Evolutionary conservation across 805 yeast species (phyloP), one percentile per base, ranked within the genome.

Genomic region (Zygotorulaspora florentina): DNA sequence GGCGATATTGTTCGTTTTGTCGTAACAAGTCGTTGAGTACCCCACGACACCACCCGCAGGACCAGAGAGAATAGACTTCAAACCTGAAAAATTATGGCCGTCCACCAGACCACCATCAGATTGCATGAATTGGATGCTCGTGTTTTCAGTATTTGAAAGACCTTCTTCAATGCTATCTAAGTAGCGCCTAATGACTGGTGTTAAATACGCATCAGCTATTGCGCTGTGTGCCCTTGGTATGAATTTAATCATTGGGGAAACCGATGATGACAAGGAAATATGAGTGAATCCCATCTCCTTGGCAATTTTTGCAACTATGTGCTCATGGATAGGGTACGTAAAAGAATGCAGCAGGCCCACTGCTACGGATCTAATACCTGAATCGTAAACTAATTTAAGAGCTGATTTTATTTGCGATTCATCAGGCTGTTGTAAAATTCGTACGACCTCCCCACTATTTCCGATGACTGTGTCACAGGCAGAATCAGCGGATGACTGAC

Each of bases 1-100:
- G 0, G 95, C 89, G 20, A 75, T 72, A 10, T 68, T 66, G 46
- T 75, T 75, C 13, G 66, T 56, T 1, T 70, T 66, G 47, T 79
- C 73, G 59, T 74, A 87, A 50, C 95, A 86, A 0, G 98, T 90
- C 40, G 79, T 75, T 0, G 96, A 87, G 56, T 81, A 87, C 0
- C 97, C 98, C 27, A 90, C 96, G 48, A 90, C 95, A 42, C 98
- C 98, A 34, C 97, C 98, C 10, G 97, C 98, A 2, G 98, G 98
- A 3, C 98, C 98, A 1, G 96, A 87, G 26, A 90, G 68, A 40
- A 90, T 85, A 3, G 97, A 96, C 55, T 81, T 76, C 35, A 90
- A 71, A 1, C 98, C 98, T 0, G 96, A 83, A 63, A 90, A 91
- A 40, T 79, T 75, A 13, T 79, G 72, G 57, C 93, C 89, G 45